Evolutionary conservation across 257 asterid genomes (phyloP).

Genomic region (Primulina eburnea): DNA sequence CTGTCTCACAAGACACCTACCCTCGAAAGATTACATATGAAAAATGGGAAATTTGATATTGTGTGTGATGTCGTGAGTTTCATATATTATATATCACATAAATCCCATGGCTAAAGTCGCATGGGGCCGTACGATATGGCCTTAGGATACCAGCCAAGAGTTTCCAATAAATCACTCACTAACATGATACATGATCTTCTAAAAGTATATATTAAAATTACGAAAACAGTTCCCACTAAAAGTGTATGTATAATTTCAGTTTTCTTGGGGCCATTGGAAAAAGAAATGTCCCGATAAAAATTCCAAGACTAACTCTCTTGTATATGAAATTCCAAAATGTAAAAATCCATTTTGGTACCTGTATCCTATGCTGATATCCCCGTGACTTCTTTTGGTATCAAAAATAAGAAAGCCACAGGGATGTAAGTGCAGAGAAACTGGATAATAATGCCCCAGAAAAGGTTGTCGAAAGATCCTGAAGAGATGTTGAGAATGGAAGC

Average conservation of each 20-base stretch:
- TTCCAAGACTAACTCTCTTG: neutral
- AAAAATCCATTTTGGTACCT: neutral
- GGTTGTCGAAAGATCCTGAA: constrained; percentile 84
- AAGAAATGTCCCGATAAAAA: neutral
- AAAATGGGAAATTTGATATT: too few relatives aligned
- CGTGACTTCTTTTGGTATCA: constrained; percentile 88
- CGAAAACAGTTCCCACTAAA: neutral
- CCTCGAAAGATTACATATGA: too few relatives aligned
- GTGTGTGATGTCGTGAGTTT: too few relatives aligned
- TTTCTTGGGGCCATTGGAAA: neutral
- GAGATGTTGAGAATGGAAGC: constrained; percentile 75
- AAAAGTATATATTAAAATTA: neutral
- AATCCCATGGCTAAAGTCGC: too few relatives aligned
- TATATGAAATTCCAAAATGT: neutral
- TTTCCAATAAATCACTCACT: too few relatives aligned
- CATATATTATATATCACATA: too few relatives aligned
- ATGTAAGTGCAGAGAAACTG: constrained; percentile 67
- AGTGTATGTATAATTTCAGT: neutral
- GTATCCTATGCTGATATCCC: constrained; percentile 67
- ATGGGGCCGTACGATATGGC: too few relatives aligned
- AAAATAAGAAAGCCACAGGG: constrained; percentile 59
- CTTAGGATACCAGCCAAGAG: too few relatives aligned
- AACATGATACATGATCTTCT: neutral
- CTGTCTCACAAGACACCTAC: too few relatives aligned
- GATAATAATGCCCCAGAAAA: constrained; percentile 51